These are phyloP conservation scores for Papiliotrema terrestris DNA, from an alignment of 1,284 basidiomycete genomes.

Conservation along the genomic window DNA sequence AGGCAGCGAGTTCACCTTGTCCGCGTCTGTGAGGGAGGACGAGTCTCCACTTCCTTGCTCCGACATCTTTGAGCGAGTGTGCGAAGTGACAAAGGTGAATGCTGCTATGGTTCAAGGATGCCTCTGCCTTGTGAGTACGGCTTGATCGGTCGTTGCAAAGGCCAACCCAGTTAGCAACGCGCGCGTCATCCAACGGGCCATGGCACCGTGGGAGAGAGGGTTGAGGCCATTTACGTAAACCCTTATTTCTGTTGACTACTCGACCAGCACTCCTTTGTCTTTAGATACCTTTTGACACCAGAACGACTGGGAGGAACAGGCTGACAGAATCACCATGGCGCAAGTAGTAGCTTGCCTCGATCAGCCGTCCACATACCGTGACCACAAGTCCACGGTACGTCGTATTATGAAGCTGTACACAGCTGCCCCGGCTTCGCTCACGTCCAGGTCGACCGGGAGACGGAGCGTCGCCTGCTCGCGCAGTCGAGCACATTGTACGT, in stretches of 20 bases:
- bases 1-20: conserved; percentile 11
- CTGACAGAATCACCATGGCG: conserved; percentile 60
- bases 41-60: conserved; percentile 4
- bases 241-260: not conserved
- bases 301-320: not conserved
- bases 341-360: conserved; percentile 81
- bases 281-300: not conserved
- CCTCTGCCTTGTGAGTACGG: too few species aligned
- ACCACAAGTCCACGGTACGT: conserved; percentile 70
- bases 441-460: conserved; percentile 44
- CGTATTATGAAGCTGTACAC: not conserved
- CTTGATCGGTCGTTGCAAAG: too few species aligned
- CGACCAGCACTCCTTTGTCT: not conserved
- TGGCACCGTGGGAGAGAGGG: too few species aligned
- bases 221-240: too few species aligned
- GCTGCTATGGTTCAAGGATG: too few species aligned
- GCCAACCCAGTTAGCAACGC: too few species aligned
- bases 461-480: conserved; percentile 53
- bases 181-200: too few species aligned
- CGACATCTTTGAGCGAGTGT: not conserved
- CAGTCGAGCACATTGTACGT: conserved; percentile 64
- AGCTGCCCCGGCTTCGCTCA: conserved; percentile 3
- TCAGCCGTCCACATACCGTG: conserved; percentile 91
- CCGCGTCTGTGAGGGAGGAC: conserved; percentile 11
- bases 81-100: too few species aligned